Percentiles rank a stretch among this genome's conserved stretches.
Conservation (phyloP, 495 filamentous ascomycete genomes). For the Margaritispora aquatica region DNA sequence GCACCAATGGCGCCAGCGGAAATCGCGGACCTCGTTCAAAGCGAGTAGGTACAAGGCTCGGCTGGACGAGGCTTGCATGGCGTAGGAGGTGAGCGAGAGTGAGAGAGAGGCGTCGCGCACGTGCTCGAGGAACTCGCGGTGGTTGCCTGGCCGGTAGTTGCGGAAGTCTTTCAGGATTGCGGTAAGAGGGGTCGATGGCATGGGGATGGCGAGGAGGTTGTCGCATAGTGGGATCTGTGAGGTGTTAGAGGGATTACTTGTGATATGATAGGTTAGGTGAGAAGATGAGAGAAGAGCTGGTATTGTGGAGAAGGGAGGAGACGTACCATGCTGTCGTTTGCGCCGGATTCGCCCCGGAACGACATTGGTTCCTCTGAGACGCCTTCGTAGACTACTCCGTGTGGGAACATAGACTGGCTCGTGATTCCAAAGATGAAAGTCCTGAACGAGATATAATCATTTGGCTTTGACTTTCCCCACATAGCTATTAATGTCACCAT, state of each 20-base stretch:
- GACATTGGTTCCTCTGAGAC: constrained; percentile 61
- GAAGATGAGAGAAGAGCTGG: not conserved
- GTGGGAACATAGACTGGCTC: constrained; percentile 83
- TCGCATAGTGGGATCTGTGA: constrained; percentile 71
- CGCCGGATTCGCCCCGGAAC: constrained; percentile 84
- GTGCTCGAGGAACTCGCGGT: constrained; percentile 73
- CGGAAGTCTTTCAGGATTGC: constrained; percentile 82
- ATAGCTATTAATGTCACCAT: constrained; percentile 51
- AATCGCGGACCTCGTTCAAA: constrained; percentile 81
- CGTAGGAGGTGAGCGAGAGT: constrained; percentile 55
- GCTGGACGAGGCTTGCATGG: constrained; percentile 35
- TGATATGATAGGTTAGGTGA: not conserved
- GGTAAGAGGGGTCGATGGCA: constrained; percentile 80
- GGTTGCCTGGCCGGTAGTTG: constrained; percentile 75
- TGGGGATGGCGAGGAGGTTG: constrained; percentile 69
- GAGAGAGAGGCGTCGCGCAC: constrained; percentile 51
- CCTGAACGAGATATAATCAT: constrained; percentile 74
- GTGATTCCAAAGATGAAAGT: constrained; percentile 95
- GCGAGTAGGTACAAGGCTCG: constrained; percentile 61
- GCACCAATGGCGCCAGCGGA: constrained; percentile 90
- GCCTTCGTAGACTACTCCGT: constrained; percentile 83
- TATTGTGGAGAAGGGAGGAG: constrained; percentile 4
- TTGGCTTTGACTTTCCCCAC: constrained; percentile 78
- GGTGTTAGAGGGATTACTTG: not conserved
- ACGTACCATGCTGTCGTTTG: constrained; percentile 75